These are phyloP conservation scores for Tulasnella sp. DNA, from an alignment of 768 basidiomycete species.

Conservation along the genomic window DNA sequence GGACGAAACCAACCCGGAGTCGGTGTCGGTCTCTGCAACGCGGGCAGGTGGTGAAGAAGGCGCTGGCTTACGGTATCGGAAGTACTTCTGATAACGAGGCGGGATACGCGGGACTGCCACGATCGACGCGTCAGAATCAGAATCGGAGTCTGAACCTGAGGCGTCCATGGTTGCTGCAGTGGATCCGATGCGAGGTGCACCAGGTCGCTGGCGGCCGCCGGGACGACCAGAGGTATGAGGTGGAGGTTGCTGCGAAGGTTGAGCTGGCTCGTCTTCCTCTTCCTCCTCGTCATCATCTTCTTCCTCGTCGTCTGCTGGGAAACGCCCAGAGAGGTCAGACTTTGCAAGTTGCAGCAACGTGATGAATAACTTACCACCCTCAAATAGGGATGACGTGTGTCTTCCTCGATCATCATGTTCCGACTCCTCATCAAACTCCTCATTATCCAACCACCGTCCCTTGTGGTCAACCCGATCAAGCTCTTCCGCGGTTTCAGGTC, in stretches of 20 bases:
- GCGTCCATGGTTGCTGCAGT: neutral
- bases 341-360: neutral
- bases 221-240: neutral
- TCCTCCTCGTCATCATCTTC: conserved; percentile 51
- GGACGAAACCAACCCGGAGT: conserved; percentile 8
- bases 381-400: conserved; percentile 18
- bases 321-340: conserved; percentile 30
- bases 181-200: neutral
- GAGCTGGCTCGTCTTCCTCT: conserved; percentile 32
- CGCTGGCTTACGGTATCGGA: neutral
- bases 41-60: neutral
- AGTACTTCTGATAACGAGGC: conserved; percentile 10
- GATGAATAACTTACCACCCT: conserved; percentile 2
- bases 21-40: conserved; percentile 12
- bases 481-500: conserved; percentile 73
- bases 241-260: neutral
- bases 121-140: conserved; percentile 1
- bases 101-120: neutral
- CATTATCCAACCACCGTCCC: conserved; percentile 68
- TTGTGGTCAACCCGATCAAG: conserved; percentile 85
- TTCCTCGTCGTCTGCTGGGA: conserved; percentile 41
- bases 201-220: conserved; percentile 2
- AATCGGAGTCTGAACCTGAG: conserved; percentile 10
- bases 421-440: conserved; percentile 51
- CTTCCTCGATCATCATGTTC: conserved; percentile 21